Evolutionary conservation across 2,329 filamentous ascomycete genomes (phyloP), one percentile per base, ranked within the genome.

Genomic region (Zopfia rhizophila): DNA sequence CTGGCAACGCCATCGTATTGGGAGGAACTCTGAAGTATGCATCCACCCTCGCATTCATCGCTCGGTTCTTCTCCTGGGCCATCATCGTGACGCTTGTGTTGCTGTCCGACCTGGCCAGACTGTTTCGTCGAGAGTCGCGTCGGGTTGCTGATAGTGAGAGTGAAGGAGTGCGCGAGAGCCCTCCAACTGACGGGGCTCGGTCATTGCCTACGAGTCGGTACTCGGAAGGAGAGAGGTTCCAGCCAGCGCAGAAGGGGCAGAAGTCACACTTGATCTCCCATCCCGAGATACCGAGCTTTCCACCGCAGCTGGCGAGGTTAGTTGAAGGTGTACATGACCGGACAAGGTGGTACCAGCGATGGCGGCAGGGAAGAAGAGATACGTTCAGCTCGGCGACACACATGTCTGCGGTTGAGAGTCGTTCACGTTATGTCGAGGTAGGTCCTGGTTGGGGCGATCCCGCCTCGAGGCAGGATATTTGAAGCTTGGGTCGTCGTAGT

Each of bases 341-440:
- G 23, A 74, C 63, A 19, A 80, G 72, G 47, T 76, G 72, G 65
- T 78, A 79, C 77, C 77, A 80, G 49, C 77, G 73, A 53, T 80
- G 77, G 42, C 69, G 65, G 70, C 77, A 80, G 30, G 72, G 62
- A 40, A 74, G 69, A 6, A 72, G 69, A 38, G 75, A 74, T 45
- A 78, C 74, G 64, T 78, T 78, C 31, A 80, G 70, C 52, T 78
- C 75, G 51, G 76, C 76, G 61, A 79, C 65, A 54, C 77, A 80
- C 77, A 80, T 80, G 56, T 28, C 14, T 30, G 38, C 38, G 43
- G 11, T 19, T 22, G 18, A 36, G 21, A 13, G 31, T 25, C 18
- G 18, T 57, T 62, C 52, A 63, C n/a, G 63, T 64, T 19, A 60
- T 59, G 33, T 63, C 56, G 55, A 61, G 53, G 38, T 62, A 58